Base-by-base conservation (phyloP, 1,139 yeast genomes). In the Sugiyamaella sp. region DNA sequence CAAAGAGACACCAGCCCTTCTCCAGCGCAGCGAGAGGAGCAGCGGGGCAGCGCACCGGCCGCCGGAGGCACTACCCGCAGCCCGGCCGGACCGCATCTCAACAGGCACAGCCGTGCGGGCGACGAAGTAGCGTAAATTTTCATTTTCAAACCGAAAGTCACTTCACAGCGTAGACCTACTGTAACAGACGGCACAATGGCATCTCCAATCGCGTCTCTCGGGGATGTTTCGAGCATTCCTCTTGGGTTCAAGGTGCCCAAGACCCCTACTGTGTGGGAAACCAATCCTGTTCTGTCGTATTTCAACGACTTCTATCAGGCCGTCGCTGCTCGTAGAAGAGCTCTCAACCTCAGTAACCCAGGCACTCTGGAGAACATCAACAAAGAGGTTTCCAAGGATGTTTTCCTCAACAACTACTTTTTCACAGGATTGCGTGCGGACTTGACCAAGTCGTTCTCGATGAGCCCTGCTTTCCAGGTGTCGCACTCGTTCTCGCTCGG, bases 401-500 rank as follows among this genome's bases (percentile, higher is more conserved):
- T 91, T 38, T 89, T 93, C 71, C 80, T 90, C 68, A 84, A 80
- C 70, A 96, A 90, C 71, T 88, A 89, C 76, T 85, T 86, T 74
- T 93, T 93, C 81, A 87, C 96, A 46, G 99, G 99, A 57, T 81
- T 95, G 68, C 86, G 97, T 72, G 99, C 99, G 56, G 99, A 93
- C 72, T 81, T 93, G 67, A 89, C 89, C 77, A 93, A 93, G 80
- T 90, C 93, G 22, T 89, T 95, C 69, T 77, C 88, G 62, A 80
- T 91, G 81, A 84, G 85, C 72, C 98, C 99, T 57, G 95, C 91
- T 56, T 93, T 95, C 86, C 99, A 95, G 79, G 88, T 96, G 57
- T 87, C 97, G 59, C 99, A 95, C 73, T 86, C 97, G 55, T 87
- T 95, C 70, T 81, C 96, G 49, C 77, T 89, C 64, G 99, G 99